Conservation (phyloP, 2,329 filamentous ascomycete species). For the Colletotrichum euphorbiae region DNA sequence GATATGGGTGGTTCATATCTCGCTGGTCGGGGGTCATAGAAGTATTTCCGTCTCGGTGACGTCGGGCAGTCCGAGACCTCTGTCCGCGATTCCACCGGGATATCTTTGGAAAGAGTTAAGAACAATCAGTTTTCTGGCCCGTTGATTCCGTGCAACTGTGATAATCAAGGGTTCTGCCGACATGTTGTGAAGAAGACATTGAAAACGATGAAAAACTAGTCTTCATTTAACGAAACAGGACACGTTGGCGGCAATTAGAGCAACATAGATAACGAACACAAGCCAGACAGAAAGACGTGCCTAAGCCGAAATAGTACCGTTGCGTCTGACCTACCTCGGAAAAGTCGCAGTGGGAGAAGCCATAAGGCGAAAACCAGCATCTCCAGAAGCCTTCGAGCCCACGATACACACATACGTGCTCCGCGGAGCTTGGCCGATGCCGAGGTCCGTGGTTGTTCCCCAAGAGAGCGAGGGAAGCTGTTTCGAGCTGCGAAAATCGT, state of each 20-base stretch:
- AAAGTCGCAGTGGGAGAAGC: slow-evolving; percentile 12
- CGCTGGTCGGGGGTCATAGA: not conserved
- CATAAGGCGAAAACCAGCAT: slow-evolving; percentile 1
- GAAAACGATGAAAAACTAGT: too few species aligned
- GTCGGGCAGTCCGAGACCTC: not conserved
- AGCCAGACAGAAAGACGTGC: too few species aligned
- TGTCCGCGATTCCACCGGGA: not conserved
- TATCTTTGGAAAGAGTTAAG: not conserved
- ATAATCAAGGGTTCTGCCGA: too few species aligned
- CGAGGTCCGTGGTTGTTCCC: not conserved
- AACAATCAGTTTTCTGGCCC: not conserved
- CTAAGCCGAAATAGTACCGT: too few species aligned
- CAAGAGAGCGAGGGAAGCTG: slow-evolving; percentile 9
- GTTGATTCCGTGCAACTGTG: not conserved
- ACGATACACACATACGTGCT: not conserved
- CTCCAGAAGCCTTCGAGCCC: slow-evolving; percentile 16
- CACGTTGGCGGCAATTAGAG: too few species aligned
- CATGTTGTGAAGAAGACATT: too few species aligned
- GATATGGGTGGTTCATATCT: not conserved
- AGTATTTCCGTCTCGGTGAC: not conserved
- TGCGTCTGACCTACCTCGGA: not conserved
- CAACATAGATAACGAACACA: too few species aligned
- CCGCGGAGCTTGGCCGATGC: not conserved
- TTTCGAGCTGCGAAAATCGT: not conserved
- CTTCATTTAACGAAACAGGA: too few species aligned